A percentile compares a stretch with the other conserved stretches of the same genome.
phyloP scores from a whole-genome alignment of 2,329 filamentous ascomycete genomes.

The Ceratocystis huliohia region DNA sequence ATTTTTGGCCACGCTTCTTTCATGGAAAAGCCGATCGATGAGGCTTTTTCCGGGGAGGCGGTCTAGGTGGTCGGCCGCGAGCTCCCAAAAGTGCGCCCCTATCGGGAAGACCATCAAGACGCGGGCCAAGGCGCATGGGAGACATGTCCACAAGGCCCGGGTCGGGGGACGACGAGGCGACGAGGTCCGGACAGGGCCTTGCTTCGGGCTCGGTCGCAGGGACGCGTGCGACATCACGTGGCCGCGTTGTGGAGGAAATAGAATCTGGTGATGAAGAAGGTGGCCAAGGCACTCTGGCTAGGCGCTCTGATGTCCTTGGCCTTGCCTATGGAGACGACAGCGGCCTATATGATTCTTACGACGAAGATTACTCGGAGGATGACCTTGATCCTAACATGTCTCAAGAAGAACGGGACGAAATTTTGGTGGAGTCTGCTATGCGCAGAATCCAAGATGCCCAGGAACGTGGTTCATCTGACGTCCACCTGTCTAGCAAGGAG shows the following conservation, averaged over 20 bases:
- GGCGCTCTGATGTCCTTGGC: slow-evolving; percentile 16
- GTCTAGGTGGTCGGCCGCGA: slow-evolving; percentile 99
- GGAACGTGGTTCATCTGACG: slow-evolving; percentile 61
- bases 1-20: slow-evolving; percentile 90
- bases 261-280: slow-evolving; percentile 42
- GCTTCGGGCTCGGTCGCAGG: slow-evolving; percentile 9
- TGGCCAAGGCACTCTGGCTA: slow-evolving; percentile 18
- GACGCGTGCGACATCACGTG: slow-evolving; percentile 25
- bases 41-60: slow-evolving; percentile 99
- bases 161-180: slow-evolving; percentile 21
- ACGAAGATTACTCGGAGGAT: slow-evolving; percentile 34
- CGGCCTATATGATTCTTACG: slow-evolving; percentile 16
- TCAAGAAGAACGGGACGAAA: slow-evolving; percentile 56
- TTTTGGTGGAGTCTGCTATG: slow-evolving; percentile 63
- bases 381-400: slow-evolving; percentile 42
- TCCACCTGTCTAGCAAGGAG: slow-evolving; percentile 68
- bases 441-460: slow-evolving; percentile 69
- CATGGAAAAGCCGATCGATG: slow-evolving; percentile 98
- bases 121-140: slow-evolving; percentile 47
- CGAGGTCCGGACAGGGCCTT: background rate
- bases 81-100: slow-evolving; percentile 86
- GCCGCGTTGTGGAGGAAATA: slow-evolving; percentile 51
- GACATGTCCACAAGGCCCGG: slow-evolving; percentile 21
- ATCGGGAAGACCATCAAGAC: slow-evolving; percentile 96
- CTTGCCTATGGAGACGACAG: slow-evolving; percentile 20